Evolutionary conservation across 2,329 filamentous ascomycete genomes (phyloP).

Genomic region (Bipolaris sorokiniana): DNA sequence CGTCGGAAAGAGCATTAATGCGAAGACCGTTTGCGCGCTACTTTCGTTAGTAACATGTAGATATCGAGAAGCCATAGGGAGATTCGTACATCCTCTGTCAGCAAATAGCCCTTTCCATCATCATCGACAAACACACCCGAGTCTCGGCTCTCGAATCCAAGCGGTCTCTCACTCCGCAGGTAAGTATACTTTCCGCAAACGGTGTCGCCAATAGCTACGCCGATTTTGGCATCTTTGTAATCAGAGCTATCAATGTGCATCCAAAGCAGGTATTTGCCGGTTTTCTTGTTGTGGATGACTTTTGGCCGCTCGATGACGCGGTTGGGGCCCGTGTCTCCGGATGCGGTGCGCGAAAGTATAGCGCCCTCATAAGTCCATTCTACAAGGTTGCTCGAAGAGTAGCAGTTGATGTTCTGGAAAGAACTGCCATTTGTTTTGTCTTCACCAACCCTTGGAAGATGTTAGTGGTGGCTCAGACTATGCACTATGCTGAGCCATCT

Average conservation of each 20-base stretch:
- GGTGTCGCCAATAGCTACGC: slow-evolving; percentile 64
- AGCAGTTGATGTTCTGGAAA: slow-evolving; percentile 72
- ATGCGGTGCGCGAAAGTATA: slow-evolving; percentile 60
- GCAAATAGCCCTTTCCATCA: slow-evolving; percentile 64
- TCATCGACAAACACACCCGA: slow-evolving; percentile 68
- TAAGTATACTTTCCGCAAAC: slow-evolving; percentile 68
- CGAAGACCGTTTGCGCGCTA: slow-evolving; percentile 64
- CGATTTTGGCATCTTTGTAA: slow-evolving; percentile 69
- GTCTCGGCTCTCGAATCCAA: slow-evolving; percentile 62
- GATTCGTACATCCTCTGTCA: slow-evolving; percentile 65
- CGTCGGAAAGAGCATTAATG: slow-evolving; percentile 62
- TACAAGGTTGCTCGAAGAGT: slow-evolving; percentile 66
- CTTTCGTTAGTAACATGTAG: slow-evolving; percentile 4
- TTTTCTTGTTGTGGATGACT: slow-evolving; percentile 70
- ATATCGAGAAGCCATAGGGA: not conserved
- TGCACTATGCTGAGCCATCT: no score
- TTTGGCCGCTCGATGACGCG: slow-evolving; percentile 72
- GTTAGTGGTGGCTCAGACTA: not conserved
- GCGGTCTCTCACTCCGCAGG: slow-evolving; percentile 54
- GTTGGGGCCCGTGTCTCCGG: slow-evolving; percentile 65
- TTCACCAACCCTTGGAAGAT: slow-evolving; percentile 63
- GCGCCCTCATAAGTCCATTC: slow-evolving; percentile 68
- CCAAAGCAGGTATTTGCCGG: slow-evolving; percentile 70
- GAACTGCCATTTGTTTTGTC: slow-evolving; percentile 68
- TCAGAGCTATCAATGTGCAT: slow-evolving; percentile 69